phyloP scores from a whole-genome alignment of 2,329 filamentous ascomycete genomes.

The Trichoderma gracile region DNA sequence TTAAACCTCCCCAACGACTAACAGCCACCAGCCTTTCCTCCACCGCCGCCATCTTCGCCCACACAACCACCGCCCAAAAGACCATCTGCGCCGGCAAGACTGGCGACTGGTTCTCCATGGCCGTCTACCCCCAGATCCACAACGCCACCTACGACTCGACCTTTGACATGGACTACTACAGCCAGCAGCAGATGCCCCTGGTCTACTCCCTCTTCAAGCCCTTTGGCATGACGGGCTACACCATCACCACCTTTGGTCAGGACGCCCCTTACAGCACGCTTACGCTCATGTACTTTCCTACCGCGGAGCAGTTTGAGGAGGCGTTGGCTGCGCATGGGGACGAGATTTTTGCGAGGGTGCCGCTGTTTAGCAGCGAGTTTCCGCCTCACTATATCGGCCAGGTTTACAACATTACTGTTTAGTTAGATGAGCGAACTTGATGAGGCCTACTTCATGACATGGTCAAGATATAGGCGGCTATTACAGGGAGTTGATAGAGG shows the following conservation, averaged over 20 bases:
- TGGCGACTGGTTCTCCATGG: neutral
- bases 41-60: neutral
- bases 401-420: neutral
- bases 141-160: slow-evolving; percentile 6
- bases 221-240: neutral
- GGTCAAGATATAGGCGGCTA: neutral
- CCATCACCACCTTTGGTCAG: neutral
- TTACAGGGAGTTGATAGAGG: neutral
- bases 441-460: too few relatives aligned
- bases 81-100: neutral
- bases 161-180: slow-evolving; percentile 2
- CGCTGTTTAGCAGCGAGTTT: neutral
- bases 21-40: neutral
- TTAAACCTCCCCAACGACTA: neutral
- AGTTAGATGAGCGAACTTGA: neutral
- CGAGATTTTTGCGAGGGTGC: neutral
- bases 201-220: neutral
- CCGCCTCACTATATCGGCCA: neutral
- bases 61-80: neutral
- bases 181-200: neutral
- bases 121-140: neutral
- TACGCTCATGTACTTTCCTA: neutral
- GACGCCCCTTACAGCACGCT: neutral
- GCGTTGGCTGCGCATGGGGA: neutral
- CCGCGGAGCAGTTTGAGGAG: neutral